These are phyloP conservation scores for Solanum medicagineum DNA, from an alignment of 257 asterid species.

Conservation along the genomic window DNA sequence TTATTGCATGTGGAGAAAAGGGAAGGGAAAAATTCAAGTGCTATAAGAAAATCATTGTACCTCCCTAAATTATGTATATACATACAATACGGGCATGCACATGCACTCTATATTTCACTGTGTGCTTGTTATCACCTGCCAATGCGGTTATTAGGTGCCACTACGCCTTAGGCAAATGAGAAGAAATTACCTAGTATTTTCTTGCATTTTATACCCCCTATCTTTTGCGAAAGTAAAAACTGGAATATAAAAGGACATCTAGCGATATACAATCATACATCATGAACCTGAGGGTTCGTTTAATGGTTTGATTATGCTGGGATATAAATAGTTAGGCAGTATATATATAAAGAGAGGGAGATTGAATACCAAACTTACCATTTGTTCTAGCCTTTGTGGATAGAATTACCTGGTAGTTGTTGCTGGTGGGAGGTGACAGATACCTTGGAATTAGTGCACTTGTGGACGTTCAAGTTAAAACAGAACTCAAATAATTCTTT, in stretches of 20 bases:
- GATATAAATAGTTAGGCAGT: neutral
- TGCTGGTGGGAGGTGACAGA: too few relatives aligned
- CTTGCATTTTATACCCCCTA: neutral
- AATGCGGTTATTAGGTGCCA: neutral
- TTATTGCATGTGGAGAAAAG: neutral
- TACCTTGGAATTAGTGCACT: neutral
- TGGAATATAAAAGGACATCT: neutral
- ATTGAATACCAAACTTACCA: neutral
- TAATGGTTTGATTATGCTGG: neutral
- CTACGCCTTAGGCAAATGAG: neutral
- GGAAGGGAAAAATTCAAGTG: neutral
- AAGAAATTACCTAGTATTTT: neutral
- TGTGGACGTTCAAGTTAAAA: neutral
- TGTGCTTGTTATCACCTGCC: neutral
- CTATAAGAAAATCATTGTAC: neutral
- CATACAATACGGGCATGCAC: neutral
- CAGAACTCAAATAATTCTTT: neutral
- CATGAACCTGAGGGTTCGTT: neutral
- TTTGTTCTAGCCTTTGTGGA: too few relatives aligned
- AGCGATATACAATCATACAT: neutral
- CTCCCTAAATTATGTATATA: neutral
- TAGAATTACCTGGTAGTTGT: too few relatives aligned
- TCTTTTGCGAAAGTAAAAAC: neutral
- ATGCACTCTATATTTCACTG: neutral
- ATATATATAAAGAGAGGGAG: neutral